Base-by-base conservation (phyloP, 2,329 filamentous ascomycete genomes). In the Talaromyces rugulosus region DNA sequence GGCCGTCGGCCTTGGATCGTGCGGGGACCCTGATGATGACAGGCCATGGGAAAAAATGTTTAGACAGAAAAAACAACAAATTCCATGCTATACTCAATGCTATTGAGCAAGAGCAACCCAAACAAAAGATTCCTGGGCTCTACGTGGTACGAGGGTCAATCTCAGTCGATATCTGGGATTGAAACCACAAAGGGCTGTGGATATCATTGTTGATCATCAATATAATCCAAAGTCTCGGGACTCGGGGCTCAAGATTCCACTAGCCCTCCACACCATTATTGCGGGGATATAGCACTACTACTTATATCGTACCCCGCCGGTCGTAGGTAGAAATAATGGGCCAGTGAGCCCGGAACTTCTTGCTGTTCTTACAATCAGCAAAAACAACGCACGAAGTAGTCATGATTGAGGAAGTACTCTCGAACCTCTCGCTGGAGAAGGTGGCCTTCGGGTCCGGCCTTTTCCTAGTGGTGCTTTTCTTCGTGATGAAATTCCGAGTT, bases 361-460 rank as follows among this genome's bases (percentile, higher is more conserved):
- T 23, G 5, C 5, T n/a, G 36, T 14, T 40, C 14, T n/a, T 40
- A 40, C 16, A 40, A 40, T n/a, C 36, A 40, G 16, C 36, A 40
- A 16, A 40, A n/a, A 40, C 36, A 47, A 47, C 44, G 23, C 44
- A 40, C 36, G n/a, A 47, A 18, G 16, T 18, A 47, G 44, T 8
- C 16, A 84, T 66, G 72, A 71, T 87, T 56, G 84, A 86, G 67
- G 67, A 75, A 36, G 60, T 82, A 33, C 54, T 83, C 64, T 74
- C 77, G 62, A 72, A 78, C 62, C 67, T 81, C 68, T 83, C 83
- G 61, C 66, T 78, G 58, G 78, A 74, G 62, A 71, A 72, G 58
- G 65, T 77, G 18, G 60, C 78, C 54, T 57, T 80, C 34, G 72
- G 79, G 64, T 28, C 80, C 33, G 71, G 79, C 64, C 28, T 79